Base-by-base conservation (phyloP, 73 alveolate genomes). In the Symbiodinium natans region DNA sequence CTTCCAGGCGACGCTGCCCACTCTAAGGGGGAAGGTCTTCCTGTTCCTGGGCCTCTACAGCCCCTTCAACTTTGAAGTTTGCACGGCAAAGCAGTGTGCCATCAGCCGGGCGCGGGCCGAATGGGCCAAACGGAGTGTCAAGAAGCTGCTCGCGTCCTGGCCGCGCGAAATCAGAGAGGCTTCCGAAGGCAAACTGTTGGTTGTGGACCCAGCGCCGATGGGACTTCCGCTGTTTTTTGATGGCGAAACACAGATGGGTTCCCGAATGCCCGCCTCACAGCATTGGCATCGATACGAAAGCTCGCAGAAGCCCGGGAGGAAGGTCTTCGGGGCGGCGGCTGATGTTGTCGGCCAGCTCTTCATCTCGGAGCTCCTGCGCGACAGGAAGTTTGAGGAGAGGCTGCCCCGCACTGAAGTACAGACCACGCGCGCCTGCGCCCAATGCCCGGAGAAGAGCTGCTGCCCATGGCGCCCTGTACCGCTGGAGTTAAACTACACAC, bases 401-500 rank as follows among this genome's bases (percentile, higher is more conserved):
- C 13, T 11, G 2, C 40, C 40, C 15, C 8, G 21, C 4, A 29
- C 40, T 17, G 80, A 63, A 19, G 27, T 8, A 6, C 40, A 63
- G 27, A 63, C 80, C 5, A 63, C 80, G 13, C 40, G 80, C 17
- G 80, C 36, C 36, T 63, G 80, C 33, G 80, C 80, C 3, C 80
- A 63, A 36, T 63, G 80, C 80, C 80, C 80, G 33, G 80, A 27
- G 40, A 63, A 6, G 9, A 63, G 80, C 36, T 63, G 80, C 80
- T 63, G 80, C 80, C 80, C 80, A n/a, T 63, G 80, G 80, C 80
- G 80, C 36, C 80, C 80, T 36, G 38, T 63, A 29, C 80, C 80
- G 4, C 38, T 63, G 80, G 80, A 63, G 80, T 29, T 63, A 4
- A 29, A 63, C 36, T 11, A 63, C 80, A 63, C 36, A 13, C 80